Evolutionary conservation across 345 rosid genomes (phyloP).

Genomic region (Jatropha curcas): DNA sequence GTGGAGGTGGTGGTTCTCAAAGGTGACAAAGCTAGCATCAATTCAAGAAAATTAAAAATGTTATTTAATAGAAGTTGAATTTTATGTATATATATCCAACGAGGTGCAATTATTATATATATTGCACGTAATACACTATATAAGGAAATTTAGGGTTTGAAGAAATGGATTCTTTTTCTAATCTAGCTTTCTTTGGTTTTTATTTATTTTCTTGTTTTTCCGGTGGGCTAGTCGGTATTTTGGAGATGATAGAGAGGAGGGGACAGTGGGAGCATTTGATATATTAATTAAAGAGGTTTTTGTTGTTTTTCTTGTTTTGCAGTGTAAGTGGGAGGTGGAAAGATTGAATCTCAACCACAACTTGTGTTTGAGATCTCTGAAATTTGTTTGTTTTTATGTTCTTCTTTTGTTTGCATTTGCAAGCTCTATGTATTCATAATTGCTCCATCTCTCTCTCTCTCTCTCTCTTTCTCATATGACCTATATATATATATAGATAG

Average conservation of each 20-base stretch:
- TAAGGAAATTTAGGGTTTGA: not conserved
- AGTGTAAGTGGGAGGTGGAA: constrained; percentile 19
- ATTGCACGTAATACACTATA: constrained; percentile 18
- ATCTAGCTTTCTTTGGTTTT: not conserved
- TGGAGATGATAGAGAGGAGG: no score
- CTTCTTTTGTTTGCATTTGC: not conserved
- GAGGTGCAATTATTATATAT: constrained; percentile 19
- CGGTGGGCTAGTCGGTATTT: constrained; percentile 17
- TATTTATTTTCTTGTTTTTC: not conserved
- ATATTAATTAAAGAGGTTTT: constrained; percentile 17
- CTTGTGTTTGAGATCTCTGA: constrained; percentile 32
- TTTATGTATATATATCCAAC: not conserved
- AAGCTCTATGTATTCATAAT: constrained; percentile 9
- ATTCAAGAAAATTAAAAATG: constrained; percentile 14
- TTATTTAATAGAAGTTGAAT: not conserved
- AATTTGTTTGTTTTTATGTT: constrained; percentile 27
- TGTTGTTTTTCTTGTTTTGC: constrained; percentile 2
- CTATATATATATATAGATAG: no score
- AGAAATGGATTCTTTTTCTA: not conserved
- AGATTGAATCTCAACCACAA: constrained; percentile 53
- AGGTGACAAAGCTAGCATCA: constrained; percentile 79
- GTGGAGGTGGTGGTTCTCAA: constrained; percentile 30
- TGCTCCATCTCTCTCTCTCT: no score
- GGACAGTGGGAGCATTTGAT: constrained; percentile 6
- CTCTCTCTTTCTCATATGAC: no score